Evolutionary conservation across 768 basidiomycete genomes (phyloP), one percentile per base, ranked within the genome.

Genomic region (Scleroderma bovista): DNA sequence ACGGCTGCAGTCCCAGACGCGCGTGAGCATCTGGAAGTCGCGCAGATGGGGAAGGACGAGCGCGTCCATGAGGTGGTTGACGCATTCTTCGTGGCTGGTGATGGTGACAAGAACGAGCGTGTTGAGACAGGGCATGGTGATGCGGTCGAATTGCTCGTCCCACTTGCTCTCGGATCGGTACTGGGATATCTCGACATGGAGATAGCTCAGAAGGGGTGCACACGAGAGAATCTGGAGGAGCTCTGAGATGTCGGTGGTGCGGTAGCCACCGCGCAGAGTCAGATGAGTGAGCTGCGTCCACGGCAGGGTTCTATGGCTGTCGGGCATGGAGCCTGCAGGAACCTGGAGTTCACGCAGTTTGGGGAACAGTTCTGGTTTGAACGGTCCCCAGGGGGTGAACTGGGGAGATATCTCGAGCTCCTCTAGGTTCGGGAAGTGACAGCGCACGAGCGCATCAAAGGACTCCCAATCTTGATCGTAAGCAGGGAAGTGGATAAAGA

Each of bases 341-440:
- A 65, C 57, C 58, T 65, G 63, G 17, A 65, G 31, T 40, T 66
- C 64, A 9, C 32, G 56, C 11, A 65, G 37, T 1, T 52, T 56
- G 0, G 64, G 64, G 1, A 66, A 2, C 13, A 50, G 54, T 38
- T 65, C 64, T 46, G 64, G 62, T 9, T 51, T 44, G 50, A 66
- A 66, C 8, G 64, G 64, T 8, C 58, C 60, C 64, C 64, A 66
- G 31, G 62, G 64, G 0, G 60, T 64, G 23, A 60, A 64, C 44
- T 66, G 64, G 4, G 64, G 64, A 16, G 64, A 66, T 36, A 65
- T 60, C 53, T 65, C 63, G 53, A 65, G 65, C 45, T 65, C 65
- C 23, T 65, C 64, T 19, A 65, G 64, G 4, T 51, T 51, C 1
- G 64, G 65, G 38, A 66, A 37, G 29, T 37, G 43, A 20, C 54